phyloP scores from a whole-genome alignment of 2,329 filamentous ascomycete genomes.

The Colletotrichum sp. region DNA sequence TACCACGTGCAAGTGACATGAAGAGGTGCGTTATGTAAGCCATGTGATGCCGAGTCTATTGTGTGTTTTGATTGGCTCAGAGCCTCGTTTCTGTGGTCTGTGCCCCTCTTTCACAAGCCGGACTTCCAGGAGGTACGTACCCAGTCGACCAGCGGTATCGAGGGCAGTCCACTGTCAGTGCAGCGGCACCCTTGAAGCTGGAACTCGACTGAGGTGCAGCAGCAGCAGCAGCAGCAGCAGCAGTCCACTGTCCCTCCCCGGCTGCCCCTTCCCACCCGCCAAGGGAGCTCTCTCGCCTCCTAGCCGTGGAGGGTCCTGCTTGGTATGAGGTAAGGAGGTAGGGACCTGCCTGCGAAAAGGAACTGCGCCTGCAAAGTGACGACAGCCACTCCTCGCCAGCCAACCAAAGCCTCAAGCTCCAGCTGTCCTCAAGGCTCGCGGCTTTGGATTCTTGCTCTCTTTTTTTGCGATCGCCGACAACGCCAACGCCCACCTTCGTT shows the following conservation, averaged over 20 bases:
- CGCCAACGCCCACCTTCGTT: background rate
- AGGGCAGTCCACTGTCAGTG: background rate
- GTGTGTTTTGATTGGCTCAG: background rate
- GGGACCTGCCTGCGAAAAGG: background rate
- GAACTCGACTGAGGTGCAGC: background rate
- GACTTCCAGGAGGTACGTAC: background rate
- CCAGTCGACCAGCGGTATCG: background rate
- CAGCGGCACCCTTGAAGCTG: background rate
- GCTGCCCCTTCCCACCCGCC: background rate
- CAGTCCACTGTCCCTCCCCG: background rate
- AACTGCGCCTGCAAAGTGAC: conserved; percentile 16
- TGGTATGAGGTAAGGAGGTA: background rate
- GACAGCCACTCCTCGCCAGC: conserved; percentile 17
- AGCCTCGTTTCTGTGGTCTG: background rate
- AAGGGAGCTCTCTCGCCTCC: background rate
- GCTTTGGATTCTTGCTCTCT: background rate
- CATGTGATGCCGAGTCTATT: background rate
- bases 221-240: background rate
- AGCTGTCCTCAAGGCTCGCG: conserved; percentile 18
- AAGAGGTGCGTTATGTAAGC: conserved; percentile 6
- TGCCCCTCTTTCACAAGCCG: conserved; percentile 17
- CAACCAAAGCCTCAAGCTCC: conserved; percentile 14
- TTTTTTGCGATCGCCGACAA: conserved; percentile 1
- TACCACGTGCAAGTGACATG: background rate
- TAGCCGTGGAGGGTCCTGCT: background rate